Evolutionary conservation across 345 rosid genomes (phyloP).

Genomic region (Salix suchowensis): DNA sequence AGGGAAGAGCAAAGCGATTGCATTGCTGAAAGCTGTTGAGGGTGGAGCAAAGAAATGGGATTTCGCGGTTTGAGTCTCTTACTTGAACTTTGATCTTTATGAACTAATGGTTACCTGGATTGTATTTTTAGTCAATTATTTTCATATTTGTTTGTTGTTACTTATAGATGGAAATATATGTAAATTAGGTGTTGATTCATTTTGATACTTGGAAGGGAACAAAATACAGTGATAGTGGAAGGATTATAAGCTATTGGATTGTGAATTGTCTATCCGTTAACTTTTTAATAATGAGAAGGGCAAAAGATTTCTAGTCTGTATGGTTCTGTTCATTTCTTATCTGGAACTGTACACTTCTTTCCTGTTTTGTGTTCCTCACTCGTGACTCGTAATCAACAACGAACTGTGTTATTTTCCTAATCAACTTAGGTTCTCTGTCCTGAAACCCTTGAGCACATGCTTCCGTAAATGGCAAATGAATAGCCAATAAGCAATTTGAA

Average conservation of each 20-base stretch:
- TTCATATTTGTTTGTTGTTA: background rate
- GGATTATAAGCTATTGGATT: background rate
- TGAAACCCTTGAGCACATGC: background rate
- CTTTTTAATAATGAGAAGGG: background rate
- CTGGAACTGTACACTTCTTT: background rate
- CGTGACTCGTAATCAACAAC: background rate
- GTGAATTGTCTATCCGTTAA: background rate
- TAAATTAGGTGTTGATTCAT: background rate
- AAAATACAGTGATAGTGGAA: background rate
- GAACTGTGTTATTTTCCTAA: background rate
- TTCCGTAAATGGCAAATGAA: background rate
- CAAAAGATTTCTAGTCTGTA: background rate
- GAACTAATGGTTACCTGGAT: background rate
- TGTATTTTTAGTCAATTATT: background rate
- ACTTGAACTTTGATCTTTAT: constrained; percentile 18
- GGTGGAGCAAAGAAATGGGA: constrained; percentile 8
- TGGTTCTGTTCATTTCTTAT: background rate
- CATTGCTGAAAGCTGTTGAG: constrained; percentile 39
- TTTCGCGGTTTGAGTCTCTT: constrained; percentile 24
- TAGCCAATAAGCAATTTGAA: background rate
- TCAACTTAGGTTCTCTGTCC: background rate
- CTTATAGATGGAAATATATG: background rate
- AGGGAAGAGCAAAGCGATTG: constrained; percentile 64
- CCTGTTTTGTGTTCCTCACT: background rate
- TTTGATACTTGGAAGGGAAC: background rate